Evolutionary conservation across 169 alveolate genomes (phyloP), one percentile per base, ranked within the genome.

Genomic region (Plasmodium cynomolgi): DNA sequence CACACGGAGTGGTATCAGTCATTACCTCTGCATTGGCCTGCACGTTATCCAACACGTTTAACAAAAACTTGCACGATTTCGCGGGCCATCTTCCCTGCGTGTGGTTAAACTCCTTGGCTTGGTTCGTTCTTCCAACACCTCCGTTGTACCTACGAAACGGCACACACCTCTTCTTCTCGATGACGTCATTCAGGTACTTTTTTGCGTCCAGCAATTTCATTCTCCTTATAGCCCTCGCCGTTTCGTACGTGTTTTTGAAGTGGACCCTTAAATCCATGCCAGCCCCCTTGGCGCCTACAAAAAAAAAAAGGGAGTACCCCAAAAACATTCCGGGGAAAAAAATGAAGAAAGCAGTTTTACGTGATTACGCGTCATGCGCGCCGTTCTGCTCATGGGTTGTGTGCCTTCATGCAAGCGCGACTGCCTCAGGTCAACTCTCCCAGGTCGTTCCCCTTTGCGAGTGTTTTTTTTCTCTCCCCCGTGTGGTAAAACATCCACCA

Each of bases 41-140:
- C 34, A 98, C 98, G 95, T 99, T 99, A 77, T 96, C 96, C 81
- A 99, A 97, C 50, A 99, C 98, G 92, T 97, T 98, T 86, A 98
- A 93, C 29, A 99, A 92, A 95, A 98, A 92, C 95, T 97, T 98
- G 95, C 99, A 98, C 17, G 99, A 97, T 96, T 99, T 99, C 84
- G 97, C 99, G 15, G 99, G 99, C 99, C 99, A 99, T 93, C 99
- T 97, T 34, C 99, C 99, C 96, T 98, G 99, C 31, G 99, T 98
- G 91, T 95, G 96, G 90, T 98, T 98, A 96, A 97, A 98, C 93
- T 95, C 98, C 96, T 98, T 98, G 71, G 99, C 99, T 97, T 99
- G 99, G 34, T 99, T 99, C 62, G 99, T 97, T 94, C 99, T 98
- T 84, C 99, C 99, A 34, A 98, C 98, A 72, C 99, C 99, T 73